Evolutionary conservation across 768 basidiomycete species (phyloP).

Genomic region (Hypholoma sublateritium): DNA sequence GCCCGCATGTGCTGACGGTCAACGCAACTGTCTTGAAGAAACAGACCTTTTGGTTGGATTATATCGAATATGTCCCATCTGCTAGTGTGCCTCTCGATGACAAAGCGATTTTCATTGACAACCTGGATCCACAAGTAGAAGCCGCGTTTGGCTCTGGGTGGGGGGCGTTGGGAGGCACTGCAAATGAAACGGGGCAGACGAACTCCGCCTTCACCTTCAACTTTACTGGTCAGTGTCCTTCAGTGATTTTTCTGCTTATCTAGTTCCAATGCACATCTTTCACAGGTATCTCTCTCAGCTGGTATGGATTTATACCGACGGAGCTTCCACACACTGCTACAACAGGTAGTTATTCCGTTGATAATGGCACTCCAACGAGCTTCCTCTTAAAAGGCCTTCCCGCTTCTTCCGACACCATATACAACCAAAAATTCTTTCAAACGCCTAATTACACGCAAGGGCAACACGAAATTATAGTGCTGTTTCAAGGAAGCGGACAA

Average conservation of each 20-base stretch:
- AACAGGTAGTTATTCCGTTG: conserved; percentile 22
- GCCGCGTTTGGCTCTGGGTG: conserved; percentile 20
- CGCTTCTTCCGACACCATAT: conserved; percentile 7
- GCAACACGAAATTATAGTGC: conserved; percentile 22
- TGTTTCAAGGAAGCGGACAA: conserved; percentile 16
- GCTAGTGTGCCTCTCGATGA: conserved; percentile 15
- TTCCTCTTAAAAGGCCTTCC: conserved; percentile 23
- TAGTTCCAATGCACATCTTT: not conserved
- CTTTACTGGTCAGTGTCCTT: conserved; percentile 20
- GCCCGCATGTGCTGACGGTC: conserved; percentile 23
- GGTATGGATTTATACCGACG: conserved; percentile 23
- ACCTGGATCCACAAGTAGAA: conserved; percentile 19
- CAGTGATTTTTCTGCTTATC: too few relatives aligned
- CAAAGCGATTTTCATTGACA: conserved; percentile 17
- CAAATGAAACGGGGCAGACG: conserved; percentile 16
- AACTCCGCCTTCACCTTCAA: conserved; percentile 18
- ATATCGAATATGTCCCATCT: conserved; percentile 25
- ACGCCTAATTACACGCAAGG: conserved; percentile 19
- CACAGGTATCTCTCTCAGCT: conserved; percentile 21
- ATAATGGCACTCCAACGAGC: conserved; percentile 12
- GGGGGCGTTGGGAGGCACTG: conserved; percentile 14
- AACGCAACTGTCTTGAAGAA: conserved; percentile 17
- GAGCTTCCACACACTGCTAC: conserved; percentile 17
- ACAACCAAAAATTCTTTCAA: conserved; percentile 26
- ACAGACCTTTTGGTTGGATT: conserved; percentile 30